phyloP scores from a whole-genome alignment of 1,284 basidiomycete genomes.

The Marasmius oreades region DNA sequence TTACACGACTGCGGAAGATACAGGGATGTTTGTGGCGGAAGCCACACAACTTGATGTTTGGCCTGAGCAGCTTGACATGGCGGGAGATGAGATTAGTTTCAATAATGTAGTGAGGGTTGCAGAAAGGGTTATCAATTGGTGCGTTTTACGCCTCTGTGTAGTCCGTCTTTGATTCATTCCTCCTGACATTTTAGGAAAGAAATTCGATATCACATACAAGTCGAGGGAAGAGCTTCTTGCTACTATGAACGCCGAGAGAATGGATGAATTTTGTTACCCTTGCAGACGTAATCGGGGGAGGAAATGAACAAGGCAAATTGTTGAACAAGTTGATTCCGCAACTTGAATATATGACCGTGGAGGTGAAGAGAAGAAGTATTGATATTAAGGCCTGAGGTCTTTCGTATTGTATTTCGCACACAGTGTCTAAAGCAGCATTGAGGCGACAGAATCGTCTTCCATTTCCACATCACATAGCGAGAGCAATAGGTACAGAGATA shows the following conservation, averaged over 20 bases:
- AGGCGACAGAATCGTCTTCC: too few relatives aligned
- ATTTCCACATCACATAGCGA: too few relatives aligned
- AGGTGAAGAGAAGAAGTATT: too few relatives aligned
- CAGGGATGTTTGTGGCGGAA: background rate
- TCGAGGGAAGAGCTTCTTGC: background rate
- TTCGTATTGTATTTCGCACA: too few relatives aligned
- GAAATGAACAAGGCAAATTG: background rate
- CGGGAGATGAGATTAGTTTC: background rate
- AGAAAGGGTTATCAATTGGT: background rate
- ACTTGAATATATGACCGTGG: background rate
- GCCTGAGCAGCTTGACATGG: conserved; percentile 4
- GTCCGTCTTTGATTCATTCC: background rate
- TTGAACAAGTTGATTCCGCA: background rate
- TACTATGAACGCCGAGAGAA: background rate
- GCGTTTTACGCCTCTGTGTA: background rate
- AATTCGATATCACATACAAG: background rate
- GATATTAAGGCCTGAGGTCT: too few relatives aligned
- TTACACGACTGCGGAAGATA: background rate
- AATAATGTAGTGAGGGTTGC: background rate
- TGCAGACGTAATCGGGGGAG: background rate
- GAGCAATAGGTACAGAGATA: too few relatives aligned
- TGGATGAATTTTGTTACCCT: background rate
- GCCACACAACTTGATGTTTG: conserved; percentile 1
- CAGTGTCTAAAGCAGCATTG: too few relatives aligned
- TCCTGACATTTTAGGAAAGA: background rate